Evolutionary conservation across 805 yeast genomes (phyloP).

Genomic region (Teunomyces lycoperdinae): DNA sequence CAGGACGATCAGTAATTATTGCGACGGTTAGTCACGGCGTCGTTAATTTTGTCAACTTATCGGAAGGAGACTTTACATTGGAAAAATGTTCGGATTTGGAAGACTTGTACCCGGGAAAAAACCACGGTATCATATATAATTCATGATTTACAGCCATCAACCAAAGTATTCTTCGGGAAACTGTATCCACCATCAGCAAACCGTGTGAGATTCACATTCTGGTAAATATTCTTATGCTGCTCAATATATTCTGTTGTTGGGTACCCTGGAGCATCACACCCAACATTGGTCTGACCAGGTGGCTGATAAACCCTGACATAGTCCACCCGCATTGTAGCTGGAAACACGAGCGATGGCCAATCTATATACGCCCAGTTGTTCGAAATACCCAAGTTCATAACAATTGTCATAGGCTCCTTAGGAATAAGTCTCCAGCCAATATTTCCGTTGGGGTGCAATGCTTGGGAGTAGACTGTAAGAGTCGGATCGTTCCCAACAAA

Average conservation of each 20-base stretch:
- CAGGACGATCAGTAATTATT: constrained; percentile 48
- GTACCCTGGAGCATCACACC: constrained; percentile 83
- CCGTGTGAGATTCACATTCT: constrained; percentile 62
- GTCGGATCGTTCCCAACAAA: constrained; percentile 81
- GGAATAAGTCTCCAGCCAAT: constrained; percentile 78
- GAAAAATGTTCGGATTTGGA: constrained; percentile 13
- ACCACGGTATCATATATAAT: constrained; percentile 18
- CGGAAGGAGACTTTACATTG: constrained; percentile 49
- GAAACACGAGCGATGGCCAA: constrained; percentile 65
- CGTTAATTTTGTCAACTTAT: constrained; percentile 57
- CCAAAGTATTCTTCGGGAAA: constrained; percentile 17
- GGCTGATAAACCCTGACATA: constrained; percentile 92
- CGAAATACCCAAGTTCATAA: constrained; percentile 40
- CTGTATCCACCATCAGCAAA: constrained; percentile 76
- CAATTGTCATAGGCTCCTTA: constrained; percentile 79
- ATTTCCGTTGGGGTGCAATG: constrained; percentile 89
- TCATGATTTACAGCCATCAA: constrained; percentile 5
- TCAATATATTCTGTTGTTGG: constrained; percentile 87
- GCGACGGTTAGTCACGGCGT: constrained; percentile 78
- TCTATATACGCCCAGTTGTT: constrained; percentile 41
- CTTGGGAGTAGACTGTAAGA: constrained; percentile 64
- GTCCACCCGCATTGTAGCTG: constrained; percentile 72
- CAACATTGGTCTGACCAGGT: constrained; percentile 49
- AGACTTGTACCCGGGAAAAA: constrained; percentile 11
- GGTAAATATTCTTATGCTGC: constrained; percentile 65